Conservation (phyloP, 768 basidiomycete genomes). For the Sarcodon aspratus region DNA sequence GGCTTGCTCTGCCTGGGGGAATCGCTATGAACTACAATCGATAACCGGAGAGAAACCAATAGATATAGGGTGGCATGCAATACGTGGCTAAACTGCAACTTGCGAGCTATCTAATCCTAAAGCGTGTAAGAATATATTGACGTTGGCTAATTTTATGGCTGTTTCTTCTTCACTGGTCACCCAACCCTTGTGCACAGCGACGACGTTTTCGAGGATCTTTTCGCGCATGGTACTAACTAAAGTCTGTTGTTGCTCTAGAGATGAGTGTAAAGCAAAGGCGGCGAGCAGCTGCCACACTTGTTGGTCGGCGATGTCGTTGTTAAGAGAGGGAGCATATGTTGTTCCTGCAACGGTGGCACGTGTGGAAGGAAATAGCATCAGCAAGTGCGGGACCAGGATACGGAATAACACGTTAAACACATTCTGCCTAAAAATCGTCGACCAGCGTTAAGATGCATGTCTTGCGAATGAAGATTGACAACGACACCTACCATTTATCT, state of each 20-base stretch:
- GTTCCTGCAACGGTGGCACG: conserved; percentile 34
- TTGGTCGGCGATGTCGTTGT: conserved; percentile 65
- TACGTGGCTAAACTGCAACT: conserved; percentile 34
- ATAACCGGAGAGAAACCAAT: too few species aligned
- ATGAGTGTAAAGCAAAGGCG: conserved; percentile 76
- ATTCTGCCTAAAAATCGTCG: conserved; percentile 46
- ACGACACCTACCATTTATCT: conserved; percentile 58
- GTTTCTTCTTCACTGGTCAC: conserved; percentile 58
- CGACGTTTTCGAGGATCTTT: conserved; percentile 86
- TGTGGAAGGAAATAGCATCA: conserved; percentile 83
- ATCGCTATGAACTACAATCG: too few species aligned
- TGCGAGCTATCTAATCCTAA: conserved; percentile 65
- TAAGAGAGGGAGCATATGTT: conserved; percentile 22
- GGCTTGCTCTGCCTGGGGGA: too few species aligned
- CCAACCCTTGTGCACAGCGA: conserved; percentile 69
- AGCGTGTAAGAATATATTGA: conserved; percentile 84
- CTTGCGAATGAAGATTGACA: background rate
- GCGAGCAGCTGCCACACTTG: conserved; percentile 95
- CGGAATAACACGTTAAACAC: conserved; percentile 86
- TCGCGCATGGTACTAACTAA: conserved; percentile 82
- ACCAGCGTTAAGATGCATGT: conserved; percentile 5
- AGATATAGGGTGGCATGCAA: background rate
- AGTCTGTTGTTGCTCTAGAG: conserved; percentile 77
- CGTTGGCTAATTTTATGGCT: conserved; percentile 80
- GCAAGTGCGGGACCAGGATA: conserved; percentile 63